A percentile compares a stretch with the other conserved stretches of the same genome.
Evolutionary conservation across 2,329 filamentous ascomycete genomes (phyloP).

Genomic region (Calonectria fujianensis): DNA sequence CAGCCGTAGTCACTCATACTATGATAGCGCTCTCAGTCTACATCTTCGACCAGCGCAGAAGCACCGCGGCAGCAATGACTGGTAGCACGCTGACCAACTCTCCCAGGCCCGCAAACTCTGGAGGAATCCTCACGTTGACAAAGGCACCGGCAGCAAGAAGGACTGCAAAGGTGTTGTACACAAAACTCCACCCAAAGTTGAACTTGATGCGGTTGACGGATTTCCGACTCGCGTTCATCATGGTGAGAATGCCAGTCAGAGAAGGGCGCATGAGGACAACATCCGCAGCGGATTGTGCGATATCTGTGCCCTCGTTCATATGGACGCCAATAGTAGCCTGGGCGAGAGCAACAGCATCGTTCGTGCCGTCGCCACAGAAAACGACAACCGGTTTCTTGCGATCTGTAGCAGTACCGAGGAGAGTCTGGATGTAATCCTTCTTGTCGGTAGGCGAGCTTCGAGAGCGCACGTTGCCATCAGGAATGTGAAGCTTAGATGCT

Average conservation of each 20-base stretch:
- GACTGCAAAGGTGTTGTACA: conserved; percentile 83
- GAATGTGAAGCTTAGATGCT: conserved; percentile 64
- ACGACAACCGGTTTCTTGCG: conserved; percentile 68
- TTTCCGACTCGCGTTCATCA: conserved; percentile 72
- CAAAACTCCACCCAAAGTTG: conserved; percentile 82
- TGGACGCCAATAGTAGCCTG: conserved; percentile 83
- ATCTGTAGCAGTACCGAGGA: conserved; percentile 54
- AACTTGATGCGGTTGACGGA: conserved; percentile 73
- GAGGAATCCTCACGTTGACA: conserved; percentile 71
- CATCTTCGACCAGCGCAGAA: conserved; percentile 54
- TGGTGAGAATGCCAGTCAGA: conserved; percentile 73
- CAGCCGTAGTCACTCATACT: neutral
- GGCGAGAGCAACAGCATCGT: conserved; percentile 84
- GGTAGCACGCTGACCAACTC: conserved; percentile 85
- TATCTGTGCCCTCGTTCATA: conserved; percentile 76
- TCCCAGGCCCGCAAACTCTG: conserved; percentile 80
- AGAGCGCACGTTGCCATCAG: conserved; percentile 61
- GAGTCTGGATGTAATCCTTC: conserved; percentile 63
- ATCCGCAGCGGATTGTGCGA: conserved; percentile 81
- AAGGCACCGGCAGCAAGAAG: conserved; percentile 80
- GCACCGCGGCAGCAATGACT: conserved; percentile 69
- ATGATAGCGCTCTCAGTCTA: conserved; percentile 22
- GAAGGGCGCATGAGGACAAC: conserved; percentile 77
- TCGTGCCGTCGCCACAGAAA: conserved; percentile 87
- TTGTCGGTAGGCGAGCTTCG: conserved; percentile 68